phyloP scores from a whole-genome alignment of 495 filamentous ascomycete species.

The Penicillium silybi region DNA sequence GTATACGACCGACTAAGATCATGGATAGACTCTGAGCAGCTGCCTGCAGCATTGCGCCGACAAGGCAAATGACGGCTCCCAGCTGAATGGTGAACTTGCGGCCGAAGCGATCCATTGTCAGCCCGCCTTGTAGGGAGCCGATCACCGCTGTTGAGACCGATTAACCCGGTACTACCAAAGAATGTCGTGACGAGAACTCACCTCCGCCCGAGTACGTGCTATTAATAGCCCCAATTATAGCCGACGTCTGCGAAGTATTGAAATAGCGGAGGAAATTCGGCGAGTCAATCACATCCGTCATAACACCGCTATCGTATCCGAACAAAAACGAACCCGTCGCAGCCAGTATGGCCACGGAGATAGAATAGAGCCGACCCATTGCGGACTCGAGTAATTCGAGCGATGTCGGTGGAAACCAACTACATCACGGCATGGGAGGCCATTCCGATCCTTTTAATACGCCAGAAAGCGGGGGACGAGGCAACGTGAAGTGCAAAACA shows the following conservation, averaged over 20 bases:
- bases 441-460: constrained; percentile 2
- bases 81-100: constrained; percentile 54
- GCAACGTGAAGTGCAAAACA: neutral
- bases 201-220: constrained; percentile 54
- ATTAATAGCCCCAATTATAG: constrained; percentile 54
- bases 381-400: neutral
- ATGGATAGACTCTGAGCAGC: constrained; percentile 49
- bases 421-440: neutral
- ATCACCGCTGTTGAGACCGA: constrained; percentile 23
- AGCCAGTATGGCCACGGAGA: constrained; percentile 42
- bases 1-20: constrained; percentile 59
- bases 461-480: neutral
- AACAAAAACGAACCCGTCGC: constrained; percentile 50
- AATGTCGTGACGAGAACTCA: constrained; percentile 10
- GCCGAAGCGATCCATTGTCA: constrained; percentile 43
- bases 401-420: neutral
- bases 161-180: neutral
- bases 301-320: constrained; percentile 54
- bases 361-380: constrained; percentile 44
- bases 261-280: constrained; percentile 46
- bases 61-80: constrained; percentile 49
- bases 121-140: constrained; percentile 33
- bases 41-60: constrained; percentile 55
- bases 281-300: constrained; percentile 53
- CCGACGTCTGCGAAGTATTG: constrained; percentile 43